Percentiles rank a stretch among this genome's conserved stretches.
phyloP scores from a whole-genome alignment of 305 asterid species.

The Fraxinus ornus region DNA sequence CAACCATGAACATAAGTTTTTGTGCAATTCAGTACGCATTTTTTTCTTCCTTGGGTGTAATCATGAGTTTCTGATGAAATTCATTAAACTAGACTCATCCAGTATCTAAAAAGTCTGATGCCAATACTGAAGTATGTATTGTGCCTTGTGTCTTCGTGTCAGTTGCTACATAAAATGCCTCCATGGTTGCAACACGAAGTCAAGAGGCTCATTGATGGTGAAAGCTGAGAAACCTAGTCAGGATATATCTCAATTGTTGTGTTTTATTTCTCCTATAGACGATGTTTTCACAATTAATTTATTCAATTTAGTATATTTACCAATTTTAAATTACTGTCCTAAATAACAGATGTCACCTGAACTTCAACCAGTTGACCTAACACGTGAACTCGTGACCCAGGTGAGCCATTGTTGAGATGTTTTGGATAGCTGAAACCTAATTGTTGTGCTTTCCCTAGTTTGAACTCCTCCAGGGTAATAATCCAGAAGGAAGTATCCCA shows the following conservation, averaged over 20 bases:
- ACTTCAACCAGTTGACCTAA: background rate
- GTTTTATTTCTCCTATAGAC: background rate
- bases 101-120: background rate
- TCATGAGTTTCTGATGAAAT: background rate
- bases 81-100: background rate
- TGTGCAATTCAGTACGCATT: background rate
- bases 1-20: background rate
- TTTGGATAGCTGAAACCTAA: background rate
- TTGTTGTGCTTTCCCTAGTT: background rate
- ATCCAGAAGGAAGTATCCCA: background rate
- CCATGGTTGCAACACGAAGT: background rate
- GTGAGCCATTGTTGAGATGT: background rate
- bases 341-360: background rate
- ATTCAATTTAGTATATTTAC: background rate
- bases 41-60: too few relatives aligned
- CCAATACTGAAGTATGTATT: background rate
- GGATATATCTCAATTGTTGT: background rate
- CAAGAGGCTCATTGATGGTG: background rate
- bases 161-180: background rate
- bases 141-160: background rate
- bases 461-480: background rate
- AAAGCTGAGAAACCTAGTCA: background rate
- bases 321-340: background rate
- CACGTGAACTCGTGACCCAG: background rate
- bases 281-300: background rate